A percentile compares a stretch with the other conserved stretches of the same genome.
Conservation (phyloP, 192 early-diverging fungal species). For the Podila clonocystis region DNA sequence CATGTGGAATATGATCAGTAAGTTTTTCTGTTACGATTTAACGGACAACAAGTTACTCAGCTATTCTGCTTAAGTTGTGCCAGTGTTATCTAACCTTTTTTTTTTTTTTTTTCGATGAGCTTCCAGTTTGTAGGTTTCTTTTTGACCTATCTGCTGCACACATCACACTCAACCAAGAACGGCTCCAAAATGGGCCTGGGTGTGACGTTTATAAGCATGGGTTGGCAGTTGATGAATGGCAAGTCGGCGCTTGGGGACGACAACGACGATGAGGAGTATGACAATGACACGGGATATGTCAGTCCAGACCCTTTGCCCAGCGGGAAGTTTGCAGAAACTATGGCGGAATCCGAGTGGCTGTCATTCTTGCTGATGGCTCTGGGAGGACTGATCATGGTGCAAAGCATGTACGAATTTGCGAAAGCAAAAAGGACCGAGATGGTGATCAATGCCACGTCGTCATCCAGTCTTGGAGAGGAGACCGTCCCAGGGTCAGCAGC, state of each 20-base stretch:
- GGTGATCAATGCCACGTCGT: conserved; percentile 58
- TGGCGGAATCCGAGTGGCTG: conserved; percentile 38
- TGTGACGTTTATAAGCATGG: conserved; percentile 85
- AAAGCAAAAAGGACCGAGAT: conserved; percentile 76
- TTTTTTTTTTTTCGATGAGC: conserved; percentile 69
- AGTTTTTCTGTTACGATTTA: conserved; percentile 6
- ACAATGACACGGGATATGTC: conserved; percentile 37
- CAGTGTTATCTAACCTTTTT: not conserved
- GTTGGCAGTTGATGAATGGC: conserved; percentile 71
- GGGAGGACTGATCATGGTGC: conserved; percentile 78
- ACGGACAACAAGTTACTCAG: too few species aligned
- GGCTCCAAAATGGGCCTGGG: conserved; percentile 84
- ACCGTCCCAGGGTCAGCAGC: not conserved
- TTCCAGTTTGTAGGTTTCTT: conserved; percentile 91
- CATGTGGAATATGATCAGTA: conserved; percentile 81
- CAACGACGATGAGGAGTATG: conserved; percentile 45
- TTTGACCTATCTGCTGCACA: conserved; percentile 90
- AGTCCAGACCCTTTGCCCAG: conserved; percentile 24
- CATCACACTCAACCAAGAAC: conserved; percentile 88
- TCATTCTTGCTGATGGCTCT: conserved; percentile 77
- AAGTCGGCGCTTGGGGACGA: conserved; percentile 11
- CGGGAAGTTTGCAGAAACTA: not conserved
- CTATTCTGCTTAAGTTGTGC: too few species aligned
- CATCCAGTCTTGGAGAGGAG: not conserved
- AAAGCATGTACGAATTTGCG: conserved; percentile 76